Conservation (phyloP, 768 basidiomycete genomes). For the Chalciporus pseudorubinellus region DNA sequence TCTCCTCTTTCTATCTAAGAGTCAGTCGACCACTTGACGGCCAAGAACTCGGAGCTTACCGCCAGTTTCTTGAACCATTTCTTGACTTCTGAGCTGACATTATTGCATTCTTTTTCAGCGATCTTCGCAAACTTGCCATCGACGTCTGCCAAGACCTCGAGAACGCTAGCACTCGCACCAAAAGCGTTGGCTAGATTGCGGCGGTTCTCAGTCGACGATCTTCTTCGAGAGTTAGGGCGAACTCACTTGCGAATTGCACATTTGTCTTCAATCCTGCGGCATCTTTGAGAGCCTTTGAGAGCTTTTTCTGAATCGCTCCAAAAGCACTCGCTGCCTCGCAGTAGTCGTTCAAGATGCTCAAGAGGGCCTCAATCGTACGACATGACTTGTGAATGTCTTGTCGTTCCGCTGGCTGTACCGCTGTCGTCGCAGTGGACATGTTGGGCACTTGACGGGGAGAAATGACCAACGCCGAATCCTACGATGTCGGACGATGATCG, state of each 20-base stretch:
- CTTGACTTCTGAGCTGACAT: constrained; percentile 64
- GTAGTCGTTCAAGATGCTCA: constrained; percentile 69
- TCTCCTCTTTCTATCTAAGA: constrained; percentile 71
- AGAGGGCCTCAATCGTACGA: constrained; percentile 67
- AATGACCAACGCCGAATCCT: background rate
- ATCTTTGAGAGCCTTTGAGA: constrained; percentile 68
- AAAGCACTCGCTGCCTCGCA: constrained; percentile 66
- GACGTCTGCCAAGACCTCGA: constrained; percentile 68
- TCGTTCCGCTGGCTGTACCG: constrained; percentile 51
- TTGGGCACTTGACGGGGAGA: background rate
- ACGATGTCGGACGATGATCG: background rate
- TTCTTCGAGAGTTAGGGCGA: background rate
- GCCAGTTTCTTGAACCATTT: constrained; percentile 86
- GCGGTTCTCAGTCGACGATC: background rate
- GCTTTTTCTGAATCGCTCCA: constrained; percentile 68
- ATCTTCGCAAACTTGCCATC: constrained; percentile 74
- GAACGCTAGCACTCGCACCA: constrained; percentile 58
- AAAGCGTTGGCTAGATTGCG: constrained; percentile 60
- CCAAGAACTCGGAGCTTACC: constrained; percentile 40
- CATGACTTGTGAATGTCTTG: constrained; percentile 78
- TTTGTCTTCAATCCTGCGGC: constrained; percentile 59
- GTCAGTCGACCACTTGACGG: background rate
- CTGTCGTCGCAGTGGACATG: constrained; percentile 12
- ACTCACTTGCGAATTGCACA: constrained; percentile 59
- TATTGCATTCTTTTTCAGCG: constrained; percentile 70